Percentiles rank a stretch among this genome's conserved stretches.
These are phyloP conservation scores for Carpinus viminea DNA, from an alignment of 306 rosid species.

Conservation along the genomic window DNA sequence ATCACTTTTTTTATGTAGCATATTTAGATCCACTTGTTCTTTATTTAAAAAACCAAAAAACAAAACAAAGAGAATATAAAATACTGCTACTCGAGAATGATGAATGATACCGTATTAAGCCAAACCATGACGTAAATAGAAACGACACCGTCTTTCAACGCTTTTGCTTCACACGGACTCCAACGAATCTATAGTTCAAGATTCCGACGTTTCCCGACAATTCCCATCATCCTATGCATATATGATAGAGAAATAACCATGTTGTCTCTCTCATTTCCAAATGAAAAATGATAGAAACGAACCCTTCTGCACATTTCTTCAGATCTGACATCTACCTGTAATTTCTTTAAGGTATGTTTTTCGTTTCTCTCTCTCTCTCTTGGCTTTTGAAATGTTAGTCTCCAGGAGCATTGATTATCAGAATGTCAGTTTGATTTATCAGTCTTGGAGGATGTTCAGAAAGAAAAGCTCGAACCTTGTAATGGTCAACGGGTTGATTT, in stretches of 20 bases:
- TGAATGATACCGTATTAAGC: too few relatives aligned
- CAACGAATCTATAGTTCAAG: not conserved
- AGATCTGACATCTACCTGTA: conserved; percentile 6
- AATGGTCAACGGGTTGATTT: not conserved
- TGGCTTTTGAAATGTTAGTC: not conserved
- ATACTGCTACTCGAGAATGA: too few relatives aligned
- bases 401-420: not conserved
- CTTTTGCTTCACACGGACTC: not conserved
- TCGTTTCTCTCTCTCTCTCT: not conserved
- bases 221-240: not conserved
- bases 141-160: not conserved
- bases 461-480: not conserved
- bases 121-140: not conserved
- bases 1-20: too few relatives aligned
- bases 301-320: not conserved
- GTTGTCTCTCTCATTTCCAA: not conserved
- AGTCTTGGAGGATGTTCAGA: not conserved
- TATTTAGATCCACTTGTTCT: too few relatives aligned
- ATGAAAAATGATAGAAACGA: not conserved
- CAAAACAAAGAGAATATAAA: too few relatives aligned
- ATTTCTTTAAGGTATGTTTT: conserved; percentile 16
- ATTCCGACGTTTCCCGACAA: not conserved
- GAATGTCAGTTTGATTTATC: not conserved
- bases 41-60: too few relatives aligned
- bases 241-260: not conserved